Percentiles rank a stretch among this genome's conserved stretches.
Conservation (phyloP, 306 rosid genomes). For the Castanospermum australe region DNA sequence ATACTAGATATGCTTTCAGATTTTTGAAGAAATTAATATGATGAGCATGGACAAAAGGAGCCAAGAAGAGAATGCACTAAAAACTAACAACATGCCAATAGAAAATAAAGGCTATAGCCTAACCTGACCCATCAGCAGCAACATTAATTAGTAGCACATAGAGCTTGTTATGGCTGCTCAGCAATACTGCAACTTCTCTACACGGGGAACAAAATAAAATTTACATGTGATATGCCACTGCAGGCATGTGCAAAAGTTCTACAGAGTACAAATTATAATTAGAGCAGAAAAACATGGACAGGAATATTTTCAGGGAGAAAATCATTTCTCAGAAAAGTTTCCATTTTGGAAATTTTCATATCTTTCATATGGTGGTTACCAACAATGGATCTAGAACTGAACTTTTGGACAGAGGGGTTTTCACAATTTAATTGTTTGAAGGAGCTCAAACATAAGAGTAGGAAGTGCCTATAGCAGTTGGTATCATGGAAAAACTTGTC, state of each 20-base stretch:
- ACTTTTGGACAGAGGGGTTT: not conserved
- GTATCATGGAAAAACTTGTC: not conserved
- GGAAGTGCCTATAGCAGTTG: not conserved
- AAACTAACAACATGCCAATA: conserved; percentile 1
- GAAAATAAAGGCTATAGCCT: conserved; percentile 24
- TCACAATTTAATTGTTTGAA: too few relatives aligned
- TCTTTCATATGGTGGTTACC: conserved; percentile 10
- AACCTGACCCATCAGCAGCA: conserved; percentile 73
- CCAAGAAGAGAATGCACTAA: conserved; percentile 6
- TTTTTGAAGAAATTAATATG: conserved; percentile 12
- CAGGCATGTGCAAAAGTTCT: conserved; percentile 3
- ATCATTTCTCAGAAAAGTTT: conserved; percentile 3
- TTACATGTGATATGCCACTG: conserved; percentile 6
- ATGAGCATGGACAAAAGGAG: conserved; percentile 13
- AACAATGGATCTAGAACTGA: conserved; percentile 4
- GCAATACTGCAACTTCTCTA: conserved; percentile 78
- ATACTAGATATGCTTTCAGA: not conserved
- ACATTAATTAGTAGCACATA: conserved; percentile 58
- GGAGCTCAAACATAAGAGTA: too few relatives aligned
- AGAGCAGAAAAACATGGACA: not conserved
- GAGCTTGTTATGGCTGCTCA: conserved; percentile 80
- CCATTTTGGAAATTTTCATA: not conserved
- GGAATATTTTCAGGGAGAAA: not conserved
- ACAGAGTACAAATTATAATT: not conserved
- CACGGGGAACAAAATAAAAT: conserved; percentile 21